phyloP scores from a whole-genome alignment of 78 protist species.

The Pigoraptor vietnamica region DNA sequence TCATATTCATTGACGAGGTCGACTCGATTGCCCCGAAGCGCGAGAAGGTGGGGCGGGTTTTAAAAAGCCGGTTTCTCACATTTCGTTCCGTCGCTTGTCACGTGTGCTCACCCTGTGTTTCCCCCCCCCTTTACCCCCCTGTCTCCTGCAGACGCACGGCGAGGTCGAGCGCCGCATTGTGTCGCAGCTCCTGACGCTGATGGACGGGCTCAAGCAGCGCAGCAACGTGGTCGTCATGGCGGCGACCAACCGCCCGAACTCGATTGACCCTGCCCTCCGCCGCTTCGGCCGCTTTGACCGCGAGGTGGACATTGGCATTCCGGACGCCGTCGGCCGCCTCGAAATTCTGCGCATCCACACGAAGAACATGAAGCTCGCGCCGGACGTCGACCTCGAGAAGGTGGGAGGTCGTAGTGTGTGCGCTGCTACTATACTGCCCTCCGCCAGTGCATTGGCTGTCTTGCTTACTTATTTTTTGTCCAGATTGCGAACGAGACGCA shows the following conservation, averaged over 20 bases:
- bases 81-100: too few relatives aligned
- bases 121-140: neutral
- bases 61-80: neutral
- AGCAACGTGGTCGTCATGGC: slow-evolving; percentile 98
- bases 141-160: slow-evolving; percentile 79
- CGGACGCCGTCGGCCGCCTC: slow-evolving; percentile 97
- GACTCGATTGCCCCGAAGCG: slow-evolving; percentile 99
- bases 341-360: slow-evolving; percentile 99
- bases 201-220: slow-evolving; percentile 99
- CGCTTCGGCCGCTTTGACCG: slow-evolving; percentile 99
- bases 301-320: slow-evolving; percentile 99
- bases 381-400: slow-evolving; percentile 96
- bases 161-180: slow-evolving; percentile 99
- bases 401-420: neutral
- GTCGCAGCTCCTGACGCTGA: slow-evolving; percentile 98
- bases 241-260: slow-evolving; percentile 99
- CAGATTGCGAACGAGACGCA: slow-evolving; percentile 91
- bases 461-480: neutral
- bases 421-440: too few relatives aligned
- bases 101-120: neutral
- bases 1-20: slow-evolving; percentile 99
- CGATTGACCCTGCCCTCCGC: slow-evolving; percentile 99
- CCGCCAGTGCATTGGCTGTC: neutral
- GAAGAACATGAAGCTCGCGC: slow-evolving; percentile 98
- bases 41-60: slow-evolving; percentile 72